Conservation (phyloP, 2,329 filamentous ascomycete species). For the Zasmidium cellare region DNA sequence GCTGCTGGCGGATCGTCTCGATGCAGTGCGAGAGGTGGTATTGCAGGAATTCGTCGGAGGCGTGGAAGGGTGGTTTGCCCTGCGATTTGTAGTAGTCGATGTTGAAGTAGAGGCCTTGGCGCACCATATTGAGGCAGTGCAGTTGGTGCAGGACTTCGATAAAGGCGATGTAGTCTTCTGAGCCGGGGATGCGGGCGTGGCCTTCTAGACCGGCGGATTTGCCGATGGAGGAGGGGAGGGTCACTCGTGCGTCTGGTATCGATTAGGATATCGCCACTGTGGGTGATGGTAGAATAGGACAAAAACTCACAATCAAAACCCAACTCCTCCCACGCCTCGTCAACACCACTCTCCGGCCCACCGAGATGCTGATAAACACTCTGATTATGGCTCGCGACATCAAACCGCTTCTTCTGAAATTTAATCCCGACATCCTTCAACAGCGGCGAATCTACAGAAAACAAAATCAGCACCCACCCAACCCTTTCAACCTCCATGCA, state of each 20-base stretch:
- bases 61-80: slow-evolving; percentile 55
- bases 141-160: slow-evolving; percentile 57
- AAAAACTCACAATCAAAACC: slow-evolving; percentile 55
- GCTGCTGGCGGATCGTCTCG: slow-evolving; percentile 61
- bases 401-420: neutral
- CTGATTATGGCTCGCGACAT: neutral
- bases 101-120: slow-evolving; percentile 61
- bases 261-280: slow-evolving; percentile 53
- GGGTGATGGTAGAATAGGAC: slow-evolving; percentile 51
- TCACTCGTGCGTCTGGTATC: slow-evolving; percentile 55
- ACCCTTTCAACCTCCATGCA: too few species aligned
- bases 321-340: slow-evolving; percentile 57
- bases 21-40: slow-evolving; percentile 56
- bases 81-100: slow-evolving; percentile 56
- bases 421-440: neutral
- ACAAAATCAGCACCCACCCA: too few species aligned
- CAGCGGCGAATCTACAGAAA: neutral
- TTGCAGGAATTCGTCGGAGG: neutral
- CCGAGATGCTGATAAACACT: neutral
- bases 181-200: neutral
- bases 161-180: neutral
- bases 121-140: slow-evolving; percentile 57
- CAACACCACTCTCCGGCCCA: slow-evolving; percentile 39
- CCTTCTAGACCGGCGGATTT: neutral
- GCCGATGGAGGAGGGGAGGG: neutral